phyloP scores from a whole-genome alignment of 805 yeast genomes.

The Starmerella cellae region DNA sequence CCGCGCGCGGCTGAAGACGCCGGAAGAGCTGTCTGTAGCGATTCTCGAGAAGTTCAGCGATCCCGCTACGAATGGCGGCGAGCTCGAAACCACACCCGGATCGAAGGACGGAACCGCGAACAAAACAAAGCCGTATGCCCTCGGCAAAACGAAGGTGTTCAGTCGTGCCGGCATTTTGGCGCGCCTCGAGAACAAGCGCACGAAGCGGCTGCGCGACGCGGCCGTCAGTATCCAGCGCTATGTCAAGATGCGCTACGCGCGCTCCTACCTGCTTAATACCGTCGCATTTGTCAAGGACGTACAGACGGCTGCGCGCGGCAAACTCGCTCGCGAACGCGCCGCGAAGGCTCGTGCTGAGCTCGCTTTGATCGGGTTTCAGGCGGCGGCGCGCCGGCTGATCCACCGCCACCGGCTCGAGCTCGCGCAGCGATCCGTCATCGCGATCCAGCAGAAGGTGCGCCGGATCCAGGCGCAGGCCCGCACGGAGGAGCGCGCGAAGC shows the following conservation, averaged over 20 bases:
- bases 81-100: neutral
- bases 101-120: neutral
- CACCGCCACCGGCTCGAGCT: slow-evolving; percentile 42
- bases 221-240: slow-evolving; percentile 80
- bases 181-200: slow-evolving; percentile 68
- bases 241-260: slow-evolving; percentile 50
- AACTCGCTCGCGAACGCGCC: slow-evolving; percentile 40
- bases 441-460: slow-evolving; percentile 47
- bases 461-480: slow-evolving; percentile 39
- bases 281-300: slow-evolving; percentile 40
- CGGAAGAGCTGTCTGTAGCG: slow-evolving; percentile 50
- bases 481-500: slow-evolving; percentile 38
- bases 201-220: slow-evolving; percentile 61
- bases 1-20: slow-evolving; percentile 40
- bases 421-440: slow-evolving; percentile 39
- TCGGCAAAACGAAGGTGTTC: slow-evolving; percentile 87
- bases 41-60: slow-evolving; percentile 52
- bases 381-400: slow-evolving; percentile 32
- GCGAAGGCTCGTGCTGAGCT: slow-evolving; percentile 37
- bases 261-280: slow-evolving; percentile 45
- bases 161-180: slow-evolving; percentile 96
- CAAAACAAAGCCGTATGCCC: slow-evolving; percentile 23
- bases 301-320: slow-evolving; percentile 58
- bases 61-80: slow-evolving; percentile 29
- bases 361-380: slow-evolving; percentile 66